Conservation (phyloP, 345 rosid species). For the Cardiospermum halicacabum region DNA sequence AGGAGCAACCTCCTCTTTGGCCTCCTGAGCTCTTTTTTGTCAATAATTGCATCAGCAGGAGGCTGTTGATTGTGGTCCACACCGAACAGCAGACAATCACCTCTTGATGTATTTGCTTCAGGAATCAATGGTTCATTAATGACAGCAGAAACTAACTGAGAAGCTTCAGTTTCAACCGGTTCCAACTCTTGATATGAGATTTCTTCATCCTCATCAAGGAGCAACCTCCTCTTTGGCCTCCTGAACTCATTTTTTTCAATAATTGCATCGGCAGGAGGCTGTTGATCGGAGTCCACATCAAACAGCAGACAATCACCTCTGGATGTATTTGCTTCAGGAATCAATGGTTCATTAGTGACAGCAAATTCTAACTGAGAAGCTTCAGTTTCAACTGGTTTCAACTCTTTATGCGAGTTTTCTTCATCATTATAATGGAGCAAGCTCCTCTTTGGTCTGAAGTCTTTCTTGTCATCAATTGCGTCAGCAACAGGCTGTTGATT, state of each 20-base stretch:
- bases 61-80: too few relatives aligned
- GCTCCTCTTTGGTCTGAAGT: slow-evolving; percentile 6
- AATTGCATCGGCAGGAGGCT: not conserved
- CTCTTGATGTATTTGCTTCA: too few relatives aligned
- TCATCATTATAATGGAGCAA: slow-evolving; percentile 14
- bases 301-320: not conserved
- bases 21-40: slow-evolving; percentile 1
- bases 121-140: not conserved
- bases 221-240: too few relatives aligned
- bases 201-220: too few relatives aligned
- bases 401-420: slow-evolving; percentile 8
- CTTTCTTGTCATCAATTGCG: slow-evolving; percentile 2
- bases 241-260: too few relatives aligned
- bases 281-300: not conserved
- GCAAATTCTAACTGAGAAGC: too few relatives aligned
- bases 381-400: slow-evolving; percentile 1
- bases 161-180: too few relatives aligned
- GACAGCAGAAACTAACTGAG: not conserved
- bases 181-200: too few relatives aligned
- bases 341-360: too few relatives aligned
- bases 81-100: too few relatives aligned
- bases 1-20: slow-evolving; percentile 14
- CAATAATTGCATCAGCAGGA: not conserved
- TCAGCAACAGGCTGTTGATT: too few relatives aligned
- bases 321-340: not conserved